Evolutionary conservation across 2,329 filamentous ascomycete species (phyloP).

Genomic region (Clonostachys rosea): DNA sequence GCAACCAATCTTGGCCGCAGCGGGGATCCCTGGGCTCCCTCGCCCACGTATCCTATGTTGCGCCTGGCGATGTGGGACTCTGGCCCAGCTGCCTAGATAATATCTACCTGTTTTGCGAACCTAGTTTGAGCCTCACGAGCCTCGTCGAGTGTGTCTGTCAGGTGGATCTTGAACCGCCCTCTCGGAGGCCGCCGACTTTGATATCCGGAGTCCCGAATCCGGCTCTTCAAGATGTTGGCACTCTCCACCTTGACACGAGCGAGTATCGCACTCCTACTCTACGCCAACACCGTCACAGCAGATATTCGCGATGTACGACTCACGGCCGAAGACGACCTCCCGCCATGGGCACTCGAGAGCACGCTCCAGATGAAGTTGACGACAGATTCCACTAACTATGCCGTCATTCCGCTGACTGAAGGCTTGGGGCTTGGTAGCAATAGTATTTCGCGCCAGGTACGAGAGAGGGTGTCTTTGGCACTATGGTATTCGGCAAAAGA

Average conservation of each 20-base stretch:
- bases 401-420: constrained; percentile 38
- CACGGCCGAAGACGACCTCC: constrained; percentile 23
- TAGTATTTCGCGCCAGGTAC: background rate
- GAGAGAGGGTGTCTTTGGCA: background rate
- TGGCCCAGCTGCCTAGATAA: background rate
- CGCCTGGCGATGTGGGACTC: constrained; percentile 1
- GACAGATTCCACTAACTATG: constrained; percentile 19
- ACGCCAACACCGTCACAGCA: constrained; percentile 16
- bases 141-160: too few species aligned
- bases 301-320: constrained; percentile 24
- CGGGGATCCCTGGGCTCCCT: background rate
- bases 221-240: background rate
- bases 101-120: background rate
- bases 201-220: too few species aligned
- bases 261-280: constrained; percentile 12
- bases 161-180: too few species aligned
- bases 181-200: too few species aligned
- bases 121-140: too few species aligned
- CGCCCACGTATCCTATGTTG: background rate
- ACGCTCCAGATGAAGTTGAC: constrained; percentile 33
- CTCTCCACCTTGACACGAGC: background rate
- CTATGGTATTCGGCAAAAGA: background rate
- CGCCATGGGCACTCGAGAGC: constrained; percentile 29
- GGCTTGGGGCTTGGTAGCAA: constrained; percentile 19
- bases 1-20: background rate